A percentile compares a stretch with the other conserved stretches of the same genome.
phyloP scores from a whole-genome alignment of 305 asterid species.

The Rubia peregrina region DNA sequence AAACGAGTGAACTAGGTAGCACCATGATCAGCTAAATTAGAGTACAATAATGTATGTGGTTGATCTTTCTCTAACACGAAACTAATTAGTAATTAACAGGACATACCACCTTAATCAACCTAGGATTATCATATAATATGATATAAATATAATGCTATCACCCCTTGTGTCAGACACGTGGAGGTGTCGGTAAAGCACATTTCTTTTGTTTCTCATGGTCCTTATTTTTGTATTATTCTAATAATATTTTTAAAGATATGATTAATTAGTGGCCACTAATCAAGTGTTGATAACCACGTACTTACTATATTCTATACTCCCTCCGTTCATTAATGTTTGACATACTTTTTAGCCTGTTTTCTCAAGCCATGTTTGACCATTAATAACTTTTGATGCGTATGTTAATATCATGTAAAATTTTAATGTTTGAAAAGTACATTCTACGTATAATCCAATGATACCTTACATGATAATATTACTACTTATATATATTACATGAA shows the following conservation, averaged over 20 bases:
- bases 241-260: background rate
- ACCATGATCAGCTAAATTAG: too few species aligned
- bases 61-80: background rate
- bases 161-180: slow-evolving; percentile 31
- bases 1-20: too few species aligned
- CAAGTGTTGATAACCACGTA: background rate
- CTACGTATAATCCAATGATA: too few species aligned
- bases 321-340: too few species aligned
- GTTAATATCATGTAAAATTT: too few species aligned
- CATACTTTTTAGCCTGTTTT: too few species aligned
- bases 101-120: slow-evolving; percentile 19
- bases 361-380: too few species aligned
- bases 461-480: too few species aligned
- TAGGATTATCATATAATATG: slow-evolving; percentile 12
- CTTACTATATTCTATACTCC: too few species aligned
- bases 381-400: too few species aligned
- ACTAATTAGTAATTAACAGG: slow-evolving; percentile 9
- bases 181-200: slow-evolving; percentile 23
- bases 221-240: background rate
- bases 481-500: too few species aligned
- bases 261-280: background rate
- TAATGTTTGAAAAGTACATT: too few species aligned
- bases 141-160: background rate
- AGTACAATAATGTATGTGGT: background rate
- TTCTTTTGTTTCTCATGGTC: background rate